Evolutionary conservation across 2,329 filamentous ascomycete genomes (phyloP), one percentile per base, ranked within the genome.

Genomic region (Fusarium domesticum): DNA sequence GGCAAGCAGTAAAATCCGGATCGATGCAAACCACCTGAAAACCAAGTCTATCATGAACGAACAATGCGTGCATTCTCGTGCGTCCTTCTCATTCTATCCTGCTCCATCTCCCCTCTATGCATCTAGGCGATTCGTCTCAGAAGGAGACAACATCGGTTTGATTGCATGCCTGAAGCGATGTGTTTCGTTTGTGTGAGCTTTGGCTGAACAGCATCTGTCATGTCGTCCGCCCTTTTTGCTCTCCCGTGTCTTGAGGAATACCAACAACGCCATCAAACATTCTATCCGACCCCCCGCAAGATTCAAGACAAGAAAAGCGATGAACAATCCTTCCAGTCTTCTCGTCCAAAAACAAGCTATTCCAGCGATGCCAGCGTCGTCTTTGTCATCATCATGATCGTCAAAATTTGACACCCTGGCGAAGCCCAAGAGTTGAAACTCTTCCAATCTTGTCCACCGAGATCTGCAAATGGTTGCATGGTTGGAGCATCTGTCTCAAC

Each of bases 311-410:
- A 16, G 14, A 5, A 38, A 33, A 18, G 14, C 42, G 19, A 31
- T 54, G 38, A 36, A 34, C 28, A 51, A 34, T n/a, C 31, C 31
- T 50, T 48, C 47, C 47, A 39, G 30, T 51, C 46, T 47, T 48
- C 18, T 43, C 32, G 36, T 34, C 38, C 43, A 37, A 36, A 47
- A 47, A 47, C 48, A 38, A 35, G 51, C 47, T 50, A 54, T 42
- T 39, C 48, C 43, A 44, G 49, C 44, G 48, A 51, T 48, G 45
- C 51, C 47, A 59, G 53, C 48, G 51, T 50, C 42, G 45, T 48
- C 39, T 49, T 56, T 48, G 45, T 54, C 51, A 46, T 60, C 54
- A 57, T 58, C 51, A 57, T 54, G 44, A 49, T 55, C 43, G 51
- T 50, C 41, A 42, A 39, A 53, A 30, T 42, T 18, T 37, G 37